Percentiles rank a stretch among this genome's conserved stretches.
phyloP scores from a whole-genome alignment of 352 stramenopile species.

The Pythium oligandrum region DNA sequence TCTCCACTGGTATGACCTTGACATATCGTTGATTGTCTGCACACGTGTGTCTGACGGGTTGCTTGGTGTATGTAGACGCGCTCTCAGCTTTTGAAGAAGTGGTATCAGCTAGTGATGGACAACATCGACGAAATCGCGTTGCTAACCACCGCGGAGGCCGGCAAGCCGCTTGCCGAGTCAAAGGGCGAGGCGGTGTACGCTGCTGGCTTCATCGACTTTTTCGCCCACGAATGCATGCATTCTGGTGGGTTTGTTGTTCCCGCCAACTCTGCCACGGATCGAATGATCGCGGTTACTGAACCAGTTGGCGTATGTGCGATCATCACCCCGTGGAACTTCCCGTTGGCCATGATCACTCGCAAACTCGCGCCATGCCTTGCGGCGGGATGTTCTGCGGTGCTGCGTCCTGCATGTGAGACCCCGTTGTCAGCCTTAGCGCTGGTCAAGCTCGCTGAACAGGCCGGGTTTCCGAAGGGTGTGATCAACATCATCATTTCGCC shows the following conservation, averaged over 20 bases:
- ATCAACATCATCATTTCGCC: conserved; percentile 86
- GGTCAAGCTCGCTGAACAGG: conserved; percentile 81
- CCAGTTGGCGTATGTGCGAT: conserved; percentile 94
- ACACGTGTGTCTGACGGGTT: background rate
- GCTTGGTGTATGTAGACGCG: conserved; percentile 21
- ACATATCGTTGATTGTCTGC: too few species aligned
- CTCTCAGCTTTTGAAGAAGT: conserved; percentile 68
- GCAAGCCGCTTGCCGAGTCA: conserved; percentile 94
- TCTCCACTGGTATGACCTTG: conserved; percentile 32
- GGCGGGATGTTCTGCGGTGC: conserved; percentile 92
- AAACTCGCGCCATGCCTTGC: conserved; percentile 94
- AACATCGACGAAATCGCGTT: conserved; percentile 71
- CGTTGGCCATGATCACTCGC: conserved; percentile 96
- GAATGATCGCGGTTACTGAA: conserved; percentile 81
- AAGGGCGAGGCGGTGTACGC: conserved; percentile 93
- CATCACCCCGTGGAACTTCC: conserved; percentile 99
- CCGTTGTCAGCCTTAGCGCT: conserved; percentile 94
- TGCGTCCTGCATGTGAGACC: conserved; percentile 97
- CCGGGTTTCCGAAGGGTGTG: conserved; percentile 82
- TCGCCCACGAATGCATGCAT: conserved; percentile 92
- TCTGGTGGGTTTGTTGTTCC: conserved; percentile 83
- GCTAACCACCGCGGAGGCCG: conserved; percentile 96
- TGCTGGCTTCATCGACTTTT: conserved; percentile 94
- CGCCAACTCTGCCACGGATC: conserved; percentile 33
- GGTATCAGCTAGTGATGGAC: conserved; percentile 52